These are phyloP conservation scores for Aspergillus sp. DNA, from an alignment of 2,329 filamentous ascomycete genomes.

Conservation along the genomic window DNA sequence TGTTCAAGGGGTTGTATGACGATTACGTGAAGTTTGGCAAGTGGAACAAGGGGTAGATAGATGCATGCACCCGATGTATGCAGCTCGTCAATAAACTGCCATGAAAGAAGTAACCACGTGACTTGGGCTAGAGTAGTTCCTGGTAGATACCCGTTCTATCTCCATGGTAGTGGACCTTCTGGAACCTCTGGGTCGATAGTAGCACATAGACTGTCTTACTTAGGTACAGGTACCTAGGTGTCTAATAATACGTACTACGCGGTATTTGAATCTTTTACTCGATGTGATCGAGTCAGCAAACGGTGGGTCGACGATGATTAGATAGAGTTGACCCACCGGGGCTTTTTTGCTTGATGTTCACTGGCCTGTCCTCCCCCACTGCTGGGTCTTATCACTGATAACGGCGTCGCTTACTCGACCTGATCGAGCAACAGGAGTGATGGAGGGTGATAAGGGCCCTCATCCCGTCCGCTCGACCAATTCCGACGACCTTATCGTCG, in stretches of 20 bases:
- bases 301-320: conserved; percentile 12
- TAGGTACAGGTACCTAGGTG: too few relatives aligned
- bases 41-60: conserved; percentile 43
- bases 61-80: neutral
- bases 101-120: neutral
- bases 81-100: too few relatives aligned
- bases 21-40: conserved; percentile 49
- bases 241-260: neutral
- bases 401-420: conserved; percentile 21
- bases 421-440: conserved; percentile 17
- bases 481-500: neutral
- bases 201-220: too few relatives aligned
- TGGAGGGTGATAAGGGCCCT: conserved; percentile 5
- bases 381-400: conserved; percentile 20
- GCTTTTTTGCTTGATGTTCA: neutral
- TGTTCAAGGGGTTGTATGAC: conserved; percentile 53
- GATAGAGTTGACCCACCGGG: conserved; percentile 19
- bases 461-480: neutral
- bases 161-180: neutral
- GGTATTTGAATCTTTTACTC: conserved; percentile 30
- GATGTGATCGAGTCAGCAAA: conserved; percentile 34
- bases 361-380: neutral
- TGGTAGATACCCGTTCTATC: neutral
- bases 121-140: neutral
- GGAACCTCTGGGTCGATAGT: neutral